A percentile compares a stretch with the other conserved stretches of the same genome.
These are phyloP conservation scores for Ogataea methanolica DNA, from an alignment of 805 yeast species.

Conservation along the genomic window DNA sequence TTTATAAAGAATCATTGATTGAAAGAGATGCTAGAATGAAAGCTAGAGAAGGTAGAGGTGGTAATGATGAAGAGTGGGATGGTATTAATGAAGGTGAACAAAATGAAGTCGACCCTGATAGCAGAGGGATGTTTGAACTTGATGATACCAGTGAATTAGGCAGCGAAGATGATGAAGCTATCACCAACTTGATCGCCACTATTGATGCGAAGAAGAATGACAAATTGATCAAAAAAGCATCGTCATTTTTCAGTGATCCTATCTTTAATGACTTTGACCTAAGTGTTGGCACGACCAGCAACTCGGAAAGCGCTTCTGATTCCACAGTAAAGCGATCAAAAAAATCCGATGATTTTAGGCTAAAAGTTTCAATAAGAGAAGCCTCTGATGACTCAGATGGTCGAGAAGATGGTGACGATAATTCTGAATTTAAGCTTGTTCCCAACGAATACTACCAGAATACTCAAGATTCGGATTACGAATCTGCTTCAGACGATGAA, in stretches of 20 bases:
- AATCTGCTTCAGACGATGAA: constrained; percentile 49
- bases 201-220: constrained; percentile 41
- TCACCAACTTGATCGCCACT: constrained; percentile 53
- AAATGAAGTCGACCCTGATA: constrained; percentile 18
- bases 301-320: constrained; percentile 1
- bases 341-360: not conserved
- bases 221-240: constrained; percentile 38
- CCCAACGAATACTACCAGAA: constrained; percentile 34
- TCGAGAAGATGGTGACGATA: constrained; percentile 17
- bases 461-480: constrained; percentile 39
- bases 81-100: constrained; percentile 50
- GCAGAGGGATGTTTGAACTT: constrained; percentile 24
- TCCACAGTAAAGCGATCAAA: constrained; percentile 6
- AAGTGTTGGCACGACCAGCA: constrained; percentile 19
- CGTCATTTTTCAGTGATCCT: constrained; percentile 44
- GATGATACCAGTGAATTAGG: constrained; percentile 37
- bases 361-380: constrained; percentile 8
- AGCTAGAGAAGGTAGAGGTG: constrained; percentile 72
- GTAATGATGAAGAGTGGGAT: constrained; percentile 75
- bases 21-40: constrained; percentile 65
- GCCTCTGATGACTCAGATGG: constrained; percentile 19
- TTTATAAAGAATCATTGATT: constrained; percentile 60
- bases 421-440: constrained; percentile 40
- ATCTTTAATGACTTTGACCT: constrained; percentile 47
- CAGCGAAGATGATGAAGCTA: constrained; percentile 71